phyloP scores from a whole-genome alignment of 306 rosid genomes.

The Astragalus glycyphyllos region DNA sequence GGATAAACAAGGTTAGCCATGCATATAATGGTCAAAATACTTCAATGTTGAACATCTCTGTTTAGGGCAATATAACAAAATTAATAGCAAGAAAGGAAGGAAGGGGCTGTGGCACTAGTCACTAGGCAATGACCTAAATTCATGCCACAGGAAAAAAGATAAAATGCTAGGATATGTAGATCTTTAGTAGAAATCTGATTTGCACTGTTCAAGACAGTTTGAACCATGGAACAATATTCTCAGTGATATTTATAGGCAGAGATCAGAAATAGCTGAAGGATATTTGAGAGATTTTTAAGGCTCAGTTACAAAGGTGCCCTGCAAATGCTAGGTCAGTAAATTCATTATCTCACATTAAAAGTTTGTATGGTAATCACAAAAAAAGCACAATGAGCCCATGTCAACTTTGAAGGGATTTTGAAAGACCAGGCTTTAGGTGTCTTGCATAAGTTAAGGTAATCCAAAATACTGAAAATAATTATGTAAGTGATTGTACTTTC shows the following conservation, averaged over 20 bases:
- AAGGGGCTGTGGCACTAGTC: conserved; percentile 12
- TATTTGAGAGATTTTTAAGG: conserved; percentile 5
- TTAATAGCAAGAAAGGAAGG: conserved; percentile 17
- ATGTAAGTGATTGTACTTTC: conserved; percentile 53
- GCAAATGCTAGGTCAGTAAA: conserved; percentile 20
- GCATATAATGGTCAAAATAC: conserved; percentile 23
- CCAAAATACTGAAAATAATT: conserved; percentile 13
- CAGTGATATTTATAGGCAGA: conserved; percentile 11
- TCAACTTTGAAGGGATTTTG: conserved; percentile 18
- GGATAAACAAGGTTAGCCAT: conserved; percentile 31
- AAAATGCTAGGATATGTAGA: conserved; percentile 13
- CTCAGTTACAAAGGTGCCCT: conserved; percentile 9
- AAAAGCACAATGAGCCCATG: conserved; percentile 27
- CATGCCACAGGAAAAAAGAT: not conserved
- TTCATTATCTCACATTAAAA: conserved; percentile 9
- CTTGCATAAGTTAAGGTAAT: conserved; percentile 20
- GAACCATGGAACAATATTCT: conserved; percentile 28
- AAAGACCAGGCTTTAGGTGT: not conserved
- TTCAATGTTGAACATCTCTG: conserved; percentile 15
- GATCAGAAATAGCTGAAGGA: conserved; percentile 11
- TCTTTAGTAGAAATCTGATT: conserved; percentile 32
- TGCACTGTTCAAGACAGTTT: conserved; percentile 36
- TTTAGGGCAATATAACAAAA: conserved; percentile 15
- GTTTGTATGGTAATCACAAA: conserved; percentile 22
- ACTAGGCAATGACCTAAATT: conserved; percentile 14